Base-by-base conservation (phyloP, 345 rosid species). In the Lagerstroemia speciosa region DNA sequence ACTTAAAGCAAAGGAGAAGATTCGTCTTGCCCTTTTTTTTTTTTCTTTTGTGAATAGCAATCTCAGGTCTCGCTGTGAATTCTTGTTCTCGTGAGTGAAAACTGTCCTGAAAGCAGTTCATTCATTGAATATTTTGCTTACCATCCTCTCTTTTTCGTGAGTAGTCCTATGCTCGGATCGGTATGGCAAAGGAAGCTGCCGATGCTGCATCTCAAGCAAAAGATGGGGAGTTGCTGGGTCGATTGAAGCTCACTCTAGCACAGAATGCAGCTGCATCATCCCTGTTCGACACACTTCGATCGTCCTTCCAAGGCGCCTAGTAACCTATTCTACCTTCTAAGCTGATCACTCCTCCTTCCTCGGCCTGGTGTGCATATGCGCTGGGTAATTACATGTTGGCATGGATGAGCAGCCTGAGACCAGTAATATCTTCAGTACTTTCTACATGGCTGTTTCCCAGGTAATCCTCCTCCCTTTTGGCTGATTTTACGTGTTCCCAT, bases 111-210 rank as follows among this genome's bases (percentile, higher is more conserved):
- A 12, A 8, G 1, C 14, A n/a, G n/a, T 53, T n/a, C 14, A 7
- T 14, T 53, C 12, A 17, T 4, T n/a, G 14, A 12, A 30, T 48
- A 19, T 22, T 22, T 46, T 53, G 50, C 66, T 36, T 30, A 74
- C 33, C 67, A 70, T n/a, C 26, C 62, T 50, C n/a, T 64, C 30
- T 69, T 17, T 60, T n/a, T 65, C n/a, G 8, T 48, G 17, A 20
- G n/a, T 80, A 94, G 99, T 89, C 96, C 50, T 94, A 84, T 75
- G 96, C 97, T 73, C 86, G 91, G 73, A 86, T 94, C 58, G 99
- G 93, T 67, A 91, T 94, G 97, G 97, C 96, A 3, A 91, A 94
- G 80, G 99, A 94, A 83, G 97, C 98, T n/a, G 98, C 96, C 17
- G 97, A 91, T 74, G 95, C 96, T 69, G 99, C 99, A 16, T 86